Base-by-base conservation (phyloP, 345 rosid genomes). In the Salix viminalis region DNA sequence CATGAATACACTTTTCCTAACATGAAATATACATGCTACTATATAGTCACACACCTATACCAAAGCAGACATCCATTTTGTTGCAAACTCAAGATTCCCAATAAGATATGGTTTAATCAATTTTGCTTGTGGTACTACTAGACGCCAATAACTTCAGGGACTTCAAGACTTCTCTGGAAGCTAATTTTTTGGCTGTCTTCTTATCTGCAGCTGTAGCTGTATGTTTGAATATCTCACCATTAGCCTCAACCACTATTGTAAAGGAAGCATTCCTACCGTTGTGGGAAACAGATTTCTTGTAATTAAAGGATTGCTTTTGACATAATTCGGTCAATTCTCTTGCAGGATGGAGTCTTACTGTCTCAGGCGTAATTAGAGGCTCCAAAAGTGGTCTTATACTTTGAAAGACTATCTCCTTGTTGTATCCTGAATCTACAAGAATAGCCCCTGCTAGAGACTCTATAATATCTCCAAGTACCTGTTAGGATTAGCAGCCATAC, bases 371-470 rank as follows among this genome's bases (percentile, higher is more conserved):
- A 67, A 91, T 26, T 87, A 93, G 18, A 2, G 91, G 90, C 81
- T 91, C 96, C 82, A 95, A 77, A 28, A 95, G 89, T 8, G 96
- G 96, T 74, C 86, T 81, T 37, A 96, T 87, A 72, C 96, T 87
- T 58, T 71, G 72, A 74, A 88, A 91, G 36, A 91, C 97, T 5
- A 21, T 67, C 44, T 86, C 88, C 76, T 86, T 96, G 75, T 88
- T 48, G 86, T 84, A 87, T 39, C 91, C 94, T 0, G 98, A 93
- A 82, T 96, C 99, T 30, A 93, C 91, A 26, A 84, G 72, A 67
- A 96, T 93, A 3, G 99, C 99, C 7, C 99, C 99, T 0, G 94
- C 97, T 48, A 96, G 73, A 4, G 99, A 92, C 79, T 96, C 98
- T 1, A 96, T 87, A 4, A 96, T 81, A 79, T 96, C 98, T 76